These are phyloP conservation scores for Cudoniella acicularis DNA, from an alignment of 495 filamentous ascomycete species.

Conservation along the genomic window DNA sequence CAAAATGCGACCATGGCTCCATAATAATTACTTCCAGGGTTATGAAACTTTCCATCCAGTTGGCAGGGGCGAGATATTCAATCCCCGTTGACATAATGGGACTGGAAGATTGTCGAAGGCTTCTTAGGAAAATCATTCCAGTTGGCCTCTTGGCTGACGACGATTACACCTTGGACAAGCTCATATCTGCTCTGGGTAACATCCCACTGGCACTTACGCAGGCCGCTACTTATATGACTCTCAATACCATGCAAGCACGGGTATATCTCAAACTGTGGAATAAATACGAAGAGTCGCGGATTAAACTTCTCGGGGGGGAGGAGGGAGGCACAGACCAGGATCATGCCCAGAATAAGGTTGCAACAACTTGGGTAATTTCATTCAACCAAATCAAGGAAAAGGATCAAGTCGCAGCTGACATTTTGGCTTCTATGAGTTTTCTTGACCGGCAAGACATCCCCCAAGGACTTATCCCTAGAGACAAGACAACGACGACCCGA, in stretches of 20 bases:
- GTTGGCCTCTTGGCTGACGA: too few species aligned
- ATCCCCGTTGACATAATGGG: not conserved
- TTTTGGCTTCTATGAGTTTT: not conserved
- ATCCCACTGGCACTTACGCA: too few species aligned
- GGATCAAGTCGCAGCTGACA: constrained; percentile 2
- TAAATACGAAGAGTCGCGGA: not conserved
- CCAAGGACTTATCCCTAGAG: not conserved
- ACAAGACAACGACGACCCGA: not conserved
- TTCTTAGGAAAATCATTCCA: not conserved
- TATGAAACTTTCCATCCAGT: not conserved
- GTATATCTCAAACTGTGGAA: not conserved
- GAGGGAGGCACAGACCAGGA: not conserved
- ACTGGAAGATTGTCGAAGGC: not conserved
- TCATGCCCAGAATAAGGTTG: constrained; percentile 4
- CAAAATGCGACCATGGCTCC: not conserved
- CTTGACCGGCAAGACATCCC: not conserved
- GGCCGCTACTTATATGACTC: not conserved
- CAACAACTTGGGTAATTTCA: constrained; percentile 50
- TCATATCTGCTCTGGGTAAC: too few species aligned
- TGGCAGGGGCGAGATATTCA: not conserved
- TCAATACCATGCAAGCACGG: not conserved
- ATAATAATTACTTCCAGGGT: not conserved
- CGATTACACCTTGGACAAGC: too few species aligned
- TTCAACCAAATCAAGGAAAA: constrained; percentile 40
- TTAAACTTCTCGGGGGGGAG: not conserved